These are phyloP conservation scores for Pterocarpus macrocarpus DNA, from an alignment of 306 rosid genomes.

Conservation along the genomic window DNA sequence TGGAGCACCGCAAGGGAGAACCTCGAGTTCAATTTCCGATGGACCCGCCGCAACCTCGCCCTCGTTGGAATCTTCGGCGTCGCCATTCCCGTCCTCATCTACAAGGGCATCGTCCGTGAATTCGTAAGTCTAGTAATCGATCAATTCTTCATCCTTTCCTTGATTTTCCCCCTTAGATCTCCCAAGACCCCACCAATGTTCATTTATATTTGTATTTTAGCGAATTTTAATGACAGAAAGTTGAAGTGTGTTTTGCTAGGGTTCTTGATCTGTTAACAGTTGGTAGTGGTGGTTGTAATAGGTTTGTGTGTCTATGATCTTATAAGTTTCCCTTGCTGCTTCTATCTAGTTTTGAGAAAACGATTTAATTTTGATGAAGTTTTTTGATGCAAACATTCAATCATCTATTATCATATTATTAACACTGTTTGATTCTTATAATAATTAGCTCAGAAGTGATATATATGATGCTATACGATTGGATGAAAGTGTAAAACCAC, in stretches of 20 bases:
- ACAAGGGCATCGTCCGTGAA: constrained; percentile 92
- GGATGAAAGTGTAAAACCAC: too few species aligned
- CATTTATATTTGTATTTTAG: not conserved
- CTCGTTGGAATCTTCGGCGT: constrained; percentile 87
- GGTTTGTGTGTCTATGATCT: not conserved
- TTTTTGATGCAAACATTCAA: not conserved
- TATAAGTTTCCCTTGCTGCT: too few species aligned
- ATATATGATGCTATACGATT: not conserved
- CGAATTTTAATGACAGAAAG: not conserved
- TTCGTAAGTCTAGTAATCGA: constrained; percentile 52
- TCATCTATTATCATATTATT: too few species aligned
- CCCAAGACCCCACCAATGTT: not conserved
- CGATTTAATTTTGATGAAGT: too few species aligned
- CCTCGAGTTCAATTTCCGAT: constrained; percentile 89
- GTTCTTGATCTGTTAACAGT: not conserved
- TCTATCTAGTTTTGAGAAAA: too few species aligned
- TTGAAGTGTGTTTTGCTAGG: not conserved
- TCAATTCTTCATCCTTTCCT: not conserved
- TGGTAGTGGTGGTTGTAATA: not conserved
- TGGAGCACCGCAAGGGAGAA: constrained; percentile 90
- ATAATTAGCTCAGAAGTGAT: too few species aligned
- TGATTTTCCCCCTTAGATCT: not conserved
- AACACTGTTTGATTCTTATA: not conserved
- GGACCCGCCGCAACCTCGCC: constrained; percentile 94
- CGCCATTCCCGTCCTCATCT: constrained; percentile 82